phyloP scores from a whole-genome alignment of 805 yeast species.

The Kuraishia ogatae region DNA sequence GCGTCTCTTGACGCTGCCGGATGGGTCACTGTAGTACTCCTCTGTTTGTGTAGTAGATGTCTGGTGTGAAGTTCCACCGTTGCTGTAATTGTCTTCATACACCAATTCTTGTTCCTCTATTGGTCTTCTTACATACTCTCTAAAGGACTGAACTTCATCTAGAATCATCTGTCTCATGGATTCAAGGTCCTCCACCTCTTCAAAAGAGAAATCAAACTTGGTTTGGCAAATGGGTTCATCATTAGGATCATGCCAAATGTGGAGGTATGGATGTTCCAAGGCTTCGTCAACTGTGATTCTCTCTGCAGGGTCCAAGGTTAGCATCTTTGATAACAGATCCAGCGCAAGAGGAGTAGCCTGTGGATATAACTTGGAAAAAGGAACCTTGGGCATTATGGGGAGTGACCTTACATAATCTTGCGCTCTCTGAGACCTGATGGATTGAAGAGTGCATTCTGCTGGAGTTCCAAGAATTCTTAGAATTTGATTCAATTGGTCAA shows the following conservation, averaged over 20 bases:
- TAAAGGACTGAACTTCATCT: slow-evolving; percentile 69
- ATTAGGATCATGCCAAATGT: slow-evolving; percentile 86
- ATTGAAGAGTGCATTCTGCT: slow-evolving; percentile 53
- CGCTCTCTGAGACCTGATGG: slow-evolving; percentile 81
- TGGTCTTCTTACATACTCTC: slow-evolving; percentile 77
- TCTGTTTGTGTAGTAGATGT: background rate
- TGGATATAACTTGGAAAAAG: slow-evolving; percentile 68
- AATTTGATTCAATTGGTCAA: slow-evolving; percentile 87
- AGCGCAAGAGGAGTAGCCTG: slow-evolving; percentile 81
- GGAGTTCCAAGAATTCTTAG: slow-evolving; percentile 90
- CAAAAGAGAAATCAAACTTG: slow-evolving; percentile 84
- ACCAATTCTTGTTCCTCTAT: slow-evolving; percentile 38
- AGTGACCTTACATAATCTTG: slow-evolving; percentile 84
- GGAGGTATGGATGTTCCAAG: slow-evolving; percentile 77
- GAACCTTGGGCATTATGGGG: slow-evolving; percentile 74
- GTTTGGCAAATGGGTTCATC: slow-evolving; percentile 82
- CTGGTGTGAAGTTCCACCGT: background rate
- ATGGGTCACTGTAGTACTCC: background rate
- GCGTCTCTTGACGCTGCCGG: background rate
- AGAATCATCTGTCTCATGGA: slow-evolving; percentile 69
- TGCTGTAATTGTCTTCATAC: slow-evolving; percentile 14
- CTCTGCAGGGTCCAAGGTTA: slow-evolving; percentile 78
- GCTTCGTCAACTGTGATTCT: slow-evolving; percentile 89
- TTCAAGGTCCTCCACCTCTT: slow-evolving; percentile 71
- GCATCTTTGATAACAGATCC: slow-evolving; percentile 68